Percentiles rank a stretch among this genome's conserved stretches.
These are phyloP conservation scores for Naganishia vishniacii DNA, from an alignment of 768 basidiomycete species.

Conservation along the genomic window DNA sequence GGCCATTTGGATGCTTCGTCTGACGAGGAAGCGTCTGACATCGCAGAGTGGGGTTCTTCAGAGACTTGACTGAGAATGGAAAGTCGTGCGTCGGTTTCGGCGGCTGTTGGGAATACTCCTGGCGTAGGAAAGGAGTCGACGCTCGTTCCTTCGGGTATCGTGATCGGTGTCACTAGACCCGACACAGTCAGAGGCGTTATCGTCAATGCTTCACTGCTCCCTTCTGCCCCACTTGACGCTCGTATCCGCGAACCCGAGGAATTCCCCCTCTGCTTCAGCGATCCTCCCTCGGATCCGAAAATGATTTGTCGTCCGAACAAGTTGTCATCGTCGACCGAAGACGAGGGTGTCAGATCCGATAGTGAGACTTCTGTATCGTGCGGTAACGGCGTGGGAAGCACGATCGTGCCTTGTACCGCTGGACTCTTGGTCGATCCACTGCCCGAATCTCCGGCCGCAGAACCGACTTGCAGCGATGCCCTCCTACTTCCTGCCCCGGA, in stretches of 20 bases:
- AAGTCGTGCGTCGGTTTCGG: not conserved
- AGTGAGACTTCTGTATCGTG: conserved; percentile 9
- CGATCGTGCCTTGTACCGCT: not conserved
- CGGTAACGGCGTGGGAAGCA: conserved; percentile 5
- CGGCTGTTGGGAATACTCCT: not conserved
- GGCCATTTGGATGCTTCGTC: conserved; percentile 3
- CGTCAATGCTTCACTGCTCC: not conserved
- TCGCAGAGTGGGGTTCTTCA: conserved; percentile 1
- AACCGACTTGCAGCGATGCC: not conserved
- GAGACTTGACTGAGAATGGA: conserved; percentile 18
- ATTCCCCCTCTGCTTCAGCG: not conserved
- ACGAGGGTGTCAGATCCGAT: conserved; percentile 10
- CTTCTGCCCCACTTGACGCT: not conserved
- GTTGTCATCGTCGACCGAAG: not conserved
- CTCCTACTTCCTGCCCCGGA: not conserved
- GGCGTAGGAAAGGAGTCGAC: no score
- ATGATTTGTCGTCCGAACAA: not conserved
- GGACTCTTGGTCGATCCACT: not conserved
- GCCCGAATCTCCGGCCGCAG: not conserved
- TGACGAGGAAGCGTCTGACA: not conserved
- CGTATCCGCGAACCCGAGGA: not conserved
- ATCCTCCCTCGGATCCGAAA: not conserved
- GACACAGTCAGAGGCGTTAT: no score
- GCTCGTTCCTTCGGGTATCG: conserved; percentile 3
- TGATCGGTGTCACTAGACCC: no score